These are phyloP conservation scores for Pythium chondricola DNA, from an alignment of 352 stramenopile species.

Conservation along the genomic window DNA sequence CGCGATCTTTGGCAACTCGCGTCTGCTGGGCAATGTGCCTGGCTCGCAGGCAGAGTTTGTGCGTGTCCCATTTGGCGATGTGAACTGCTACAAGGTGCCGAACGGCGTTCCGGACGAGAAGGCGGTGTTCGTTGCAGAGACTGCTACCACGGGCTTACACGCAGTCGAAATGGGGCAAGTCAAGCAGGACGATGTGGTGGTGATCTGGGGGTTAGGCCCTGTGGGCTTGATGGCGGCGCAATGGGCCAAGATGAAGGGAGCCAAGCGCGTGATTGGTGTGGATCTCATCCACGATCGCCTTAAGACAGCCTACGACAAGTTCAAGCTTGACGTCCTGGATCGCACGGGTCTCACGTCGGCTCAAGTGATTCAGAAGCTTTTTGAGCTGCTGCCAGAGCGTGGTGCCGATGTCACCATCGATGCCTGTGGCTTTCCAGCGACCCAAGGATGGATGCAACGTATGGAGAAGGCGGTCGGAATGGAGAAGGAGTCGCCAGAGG, in stretches of 20 bases:
- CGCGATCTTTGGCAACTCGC: constrained; percentile 50
- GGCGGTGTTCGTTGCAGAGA: constrained; percentile 59
- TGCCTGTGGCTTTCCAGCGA: constrained; percentile 28
- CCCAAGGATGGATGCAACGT: constrained; percentile 32
- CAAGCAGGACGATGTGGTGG: constrained; percentile 34
- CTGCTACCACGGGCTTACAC: constrained; percentile 46
- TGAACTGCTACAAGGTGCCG: constrained; percentile 65
- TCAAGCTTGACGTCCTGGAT: constrained; percentile 62
- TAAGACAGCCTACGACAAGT: constrained; percentile 46
- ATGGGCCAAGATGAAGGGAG: constrained; percentile 60
- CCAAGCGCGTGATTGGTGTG: constrained; percentile 52
- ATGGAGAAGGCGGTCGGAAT: constrained; percentile 47
- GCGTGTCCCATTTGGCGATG: constrained; percentile 62
- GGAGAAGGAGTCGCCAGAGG: constrained; percentile 40
- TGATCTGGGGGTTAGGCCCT: constrained; percentile 66
- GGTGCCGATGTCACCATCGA: constrained; percentile 59
- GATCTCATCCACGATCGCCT: constrained; percentile 43
- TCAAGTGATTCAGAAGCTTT: constrained; percentile 43
- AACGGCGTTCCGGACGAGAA: constrained; percentile 51
- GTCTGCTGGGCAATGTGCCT: constrained; percentile 48
- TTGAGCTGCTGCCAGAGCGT: constrained; percentile 36
- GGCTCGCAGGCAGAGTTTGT: constrained; percentile 73
- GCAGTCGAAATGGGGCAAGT: constrained; percentile 52
- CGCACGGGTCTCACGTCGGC: constrained; percentile 34
- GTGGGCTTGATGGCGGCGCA: constrained; percentile 48